Conservation (phyloP, 2,329 filamentous ascomycete species). For the Colletotrichum lupini region DNA sequence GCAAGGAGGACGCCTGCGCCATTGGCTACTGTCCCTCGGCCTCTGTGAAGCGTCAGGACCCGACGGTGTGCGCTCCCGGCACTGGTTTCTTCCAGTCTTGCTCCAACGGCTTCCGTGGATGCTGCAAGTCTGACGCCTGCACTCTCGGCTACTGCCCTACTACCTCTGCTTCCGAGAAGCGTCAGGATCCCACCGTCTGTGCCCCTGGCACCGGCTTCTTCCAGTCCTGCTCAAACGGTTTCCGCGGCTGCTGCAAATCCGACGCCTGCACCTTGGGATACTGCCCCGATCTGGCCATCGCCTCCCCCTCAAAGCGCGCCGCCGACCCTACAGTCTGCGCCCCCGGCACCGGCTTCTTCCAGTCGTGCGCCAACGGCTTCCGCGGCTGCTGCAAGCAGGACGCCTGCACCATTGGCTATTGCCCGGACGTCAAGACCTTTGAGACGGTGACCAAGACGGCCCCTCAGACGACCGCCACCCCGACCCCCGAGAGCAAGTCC, state of each 20-base stretch:
- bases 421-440: constrained; percentile 27
- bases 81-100: constrained; percentile 30
- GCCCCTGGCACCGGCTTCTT: constrained; percentile 25
- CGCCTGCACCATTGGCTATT: constrained; percentile 27
- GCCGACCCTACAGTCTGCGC: constrained; percentile 15
- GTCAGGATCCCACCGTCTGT: constrained; percentile 16
- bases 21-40: background rate
- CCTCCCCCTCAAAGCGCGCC: background rate
- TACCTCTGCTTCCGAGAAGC: background rate
- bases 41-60: background rate
- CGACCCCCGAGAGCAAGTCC: constrained; percentile 1
- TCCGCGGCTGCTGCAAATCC: constrained; percentile 27
- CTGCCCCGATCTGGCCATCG: constrained; percentile 6
- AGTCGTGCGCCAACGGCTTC: constrained; percentile 28
- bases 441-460: constrained; percentile 11
- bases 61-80: constrained; percentile 13
- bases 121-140: constrained; percentile 26
- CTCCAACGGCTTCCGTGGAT: constrained; percentile 19
- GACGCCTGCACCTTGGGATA: constrained; percentile 23
- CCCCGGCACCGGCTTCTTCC: constrained; percentile 26
- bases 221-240: constrained; percentile 18
- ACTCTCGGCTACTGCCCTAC: constrained; percentile 13
- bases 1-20: constrained; percentile 23
- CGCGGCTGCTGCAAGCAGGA: constrained; percentile 25
- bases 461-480: background rate